phyloP scores from a whole-genome alignment of 306 rosid genomes.

The Parietaria judaica region DNA sequence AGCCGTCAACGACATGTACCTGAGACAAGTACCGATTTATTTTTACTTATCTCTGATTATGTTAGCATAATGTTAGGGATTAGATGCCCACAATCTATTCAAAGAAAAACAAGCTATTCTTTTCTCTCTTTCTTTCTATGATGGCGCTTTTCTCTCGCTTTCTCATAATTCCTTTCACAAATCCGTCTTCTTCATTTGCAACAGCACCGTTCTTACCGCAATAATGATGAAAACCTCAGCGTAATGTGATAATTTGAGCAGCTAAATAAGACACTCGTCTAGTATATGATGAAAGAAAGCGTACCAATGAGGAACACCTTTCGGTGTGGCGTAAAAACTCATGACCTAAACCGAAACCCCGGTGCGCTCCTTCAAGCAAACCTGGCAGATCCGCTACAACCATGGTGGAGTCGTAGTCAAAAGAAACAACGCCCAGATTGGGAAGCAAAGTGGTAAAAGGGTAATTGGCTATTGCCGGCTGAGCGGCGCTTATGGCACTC shows the following conservation, averaged over 20 bases:
- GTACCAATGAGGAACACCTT: constrained; percentile 93
- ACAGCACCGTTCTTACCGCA: too few relatives aligned
- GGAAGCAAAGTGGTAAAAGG: constrained; percentile 97
- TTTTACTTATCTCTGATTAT: background rate
- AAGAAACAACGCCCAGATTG: constrained; percentile 90
- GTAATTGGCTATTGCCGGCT: constrained; percentile 80
- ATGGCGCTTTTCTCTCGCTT: too few relatives aligned
- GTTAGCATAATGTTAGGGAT: too few relatives aligned
- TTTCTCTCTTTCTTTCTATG: too few relatives aligned
- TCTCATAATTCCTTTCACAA: too few relatives aligned
- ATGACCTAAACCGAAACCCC: constrained; percentile 94
- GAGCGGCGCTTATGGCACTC: constrained; percentile 94
- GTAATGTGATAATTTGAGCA: too few relatives aligned
- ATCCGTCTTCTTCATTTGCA: too few relatives aligned
- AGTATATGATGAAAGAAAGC: constrained; percentile 8
- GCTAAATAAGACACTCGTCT: background rate
- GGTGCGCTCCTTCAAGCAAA: constrained; percentile 96
- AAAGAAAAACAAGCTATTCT: too few relatives aligned
- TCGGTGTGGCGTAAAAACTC: constrained; percentile 92
- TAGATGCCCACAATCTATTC: too few relatives aligned
- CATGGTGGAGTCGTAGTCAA: constrained; percentile 77
- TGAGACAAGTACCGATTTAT: constrained; percentile 16
- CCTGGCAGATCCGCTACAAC: constrained; percentile 99
- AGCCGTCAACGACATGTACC: constrained; percentile 93
- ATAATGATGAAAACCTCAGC: too few relatives aligned